Conservation (phyloP, 164 flowering plant species). For the Buxus sempervirens region DNA sequence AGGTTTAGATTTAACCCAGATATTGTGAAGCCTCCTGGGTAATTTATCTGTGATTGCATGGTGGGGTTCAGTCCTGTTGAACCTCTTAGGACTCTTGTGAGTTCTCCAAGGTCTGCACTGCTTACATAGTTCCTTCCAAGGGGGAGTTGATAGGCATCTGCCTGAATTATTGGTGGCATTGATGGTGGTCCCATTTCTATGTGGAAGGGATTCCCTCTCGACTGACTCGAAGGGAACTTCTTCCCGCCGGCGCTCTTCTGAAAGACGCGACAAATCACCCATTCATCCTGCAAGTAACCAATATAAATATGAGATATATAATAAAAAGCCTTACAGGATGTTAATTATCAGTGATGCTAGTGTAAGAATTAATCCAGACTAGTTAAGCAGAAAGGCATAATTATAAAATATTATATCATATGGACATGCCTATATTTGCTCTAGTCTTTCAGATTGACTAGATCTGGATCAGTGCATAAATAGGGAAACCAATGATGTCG, state of each 20-base stretch:
- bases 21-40: conserved; percentile 52
- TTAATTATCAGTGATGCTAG: no score
- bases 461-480: background rate
- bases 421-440: no score
- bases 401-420: no score
- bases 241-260: conserved; percentile 70
- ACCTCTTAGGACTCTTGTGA: conserved; percentile 43
- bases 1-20: conserved; percentile 77
- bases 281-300: conserved; percentile 68
- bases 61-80: conserved; percentile 24
- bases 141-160: conserved; percentile 34
- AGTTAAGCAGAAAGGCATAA: no score
- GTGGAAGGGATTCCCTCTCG: conserved; percentile 47
- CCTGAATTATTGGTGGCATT: conserved; percentile 35
- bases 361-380: no score
- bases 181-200: conserved; percentile 32
- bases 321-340: no score
- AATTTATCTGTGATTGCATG: conserved; percentile 39
- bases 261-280: conserved; percentile 96
- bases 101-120: conserved; percentile 53
- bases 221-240: conserved; percentile 53
- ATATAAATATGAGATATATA: background rate
- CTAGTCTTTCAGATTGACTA: background rate
- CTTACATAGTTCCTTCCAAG: conserved; percentile 46
- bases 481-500: background rate